Conservation (phyloP, 768 basidiomycete species). For the Mycena maculata region DNA sequence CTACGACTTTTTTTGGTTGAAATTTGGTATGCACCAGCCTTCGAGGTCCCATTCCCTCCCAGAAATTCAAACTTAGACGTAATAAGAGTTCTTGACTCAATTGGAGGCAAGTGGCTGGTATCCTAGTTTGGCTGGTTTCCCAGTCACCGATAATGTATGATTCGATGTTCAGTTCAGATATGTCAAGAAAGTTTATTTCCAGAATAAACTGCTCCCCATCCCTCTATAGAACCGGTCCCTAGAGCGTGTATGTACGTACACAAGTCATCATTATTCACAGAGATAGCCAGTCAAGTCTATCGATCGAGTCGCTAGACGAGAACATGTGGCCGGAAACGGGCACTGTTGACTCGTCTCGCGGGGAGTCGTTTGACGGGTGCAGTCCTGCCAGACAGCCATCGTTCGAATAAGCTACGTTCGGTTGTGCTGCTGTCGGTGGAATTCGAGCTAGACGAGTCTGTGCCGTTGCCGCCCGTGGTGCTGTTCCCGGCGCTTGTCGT, state of each 20-base stretch:
- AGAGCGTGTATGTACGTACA: constrained; percentile 13
- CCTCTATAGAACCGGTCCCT: constrained; percentile 20
- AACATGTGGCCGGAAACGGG: constrained; percentile 4
- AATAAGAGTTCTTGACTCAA: too few species aligned
- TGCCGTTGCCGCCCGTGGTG: neutral
- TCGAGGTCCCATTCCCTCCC: too few species aligned
- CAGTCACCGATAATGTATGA: too few species aligned
- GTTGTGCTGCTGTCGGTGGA: neutral
- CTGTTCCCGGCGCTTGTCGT: neutral
- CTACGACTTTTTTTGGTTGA: too few species aligned
- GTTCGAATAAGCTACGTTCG: constrained; percentile 8
- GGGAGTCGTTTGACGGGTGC: neutral
- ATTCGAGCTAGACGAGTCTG: neutral
- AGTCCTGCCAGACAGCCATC: neutral
- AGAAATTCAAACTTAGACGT: too few species aligned
- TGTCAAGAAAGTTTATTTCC: constrained; percentile 22
- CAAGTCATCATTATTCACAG: constrained; percentile 7
- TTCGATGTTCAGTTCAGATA: too few species aligned
- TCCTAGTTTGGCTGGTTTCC: too few species aligned
- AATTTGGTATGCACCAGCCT: too few species aligned
- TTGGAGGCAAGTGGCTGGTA: too few species aligned
- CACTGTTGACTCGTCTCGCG: constrained; percentile 15
- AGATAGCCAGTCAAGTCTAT: neutral
- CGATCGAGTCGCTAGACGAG: neutral
- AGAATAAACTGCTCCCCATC: constrained; percentile 25